A percentile compares a stretch with the other conserved stretches of the same genome.
phyloP scores from a whole-genome alignment of 208 protist species.

The Trypanosoma mega region DNA sequence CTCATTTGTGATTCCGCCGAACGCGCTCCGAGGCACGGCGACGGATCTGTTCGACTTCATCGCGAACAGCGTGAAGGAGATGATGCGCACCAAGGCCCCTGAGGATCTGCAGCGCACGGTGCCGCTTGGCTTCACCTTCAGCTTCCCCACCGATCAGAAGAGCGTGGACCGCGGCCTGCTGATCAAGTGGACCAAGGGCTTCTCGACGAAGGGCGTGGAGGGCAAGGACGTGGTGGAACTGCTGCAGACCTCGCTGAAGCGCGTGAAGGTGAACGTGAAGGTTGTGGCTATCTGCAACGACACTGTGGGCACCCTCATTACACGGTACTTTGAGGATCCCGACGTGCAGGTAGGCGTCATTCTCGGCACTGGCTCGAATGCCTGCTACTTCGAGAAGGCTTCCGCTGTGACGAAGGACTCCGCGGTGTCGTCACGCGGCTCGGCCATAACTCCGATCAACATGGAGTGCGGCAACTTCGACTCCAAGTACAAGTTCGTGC shows the following conservation, averaged over 20 bases:
- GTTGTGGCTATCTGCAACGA: slow-evolving; percentile 92
- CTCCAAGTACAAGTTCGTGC: slow-evolving; percentile 66
- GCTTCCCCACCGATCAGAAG: slow-evolving; percentile 88
- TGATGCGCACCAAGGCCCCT: slow-evolving; percentile 51
- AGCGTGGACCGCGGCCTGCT: slow-evolving; percentile 70
- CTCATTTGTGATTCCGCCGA: slow-evolving; percentile 65
- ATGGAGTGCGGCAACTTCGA: slow-evolving; percentile 93
- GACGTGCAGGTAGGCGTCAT: slow-evolving; percentile 81
- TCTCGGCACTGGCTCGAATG: slow-evolving; percentile 90
- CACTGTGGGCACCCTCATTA: slow-evolving; percentile 89
- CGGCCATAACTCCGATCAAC: slow-evolving; percentile 72
- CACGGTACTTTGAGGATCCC: slow-evolving; percentile 67
- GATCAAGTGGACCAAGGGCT: slow-evolving; percentile 93
- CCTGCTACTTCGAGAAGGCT: slow-evolving; percentile 87
- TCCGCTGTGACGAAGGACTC: slow-evolving; percentile 74
- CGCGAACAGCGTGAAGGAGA: slow-evolving; percentile 66
- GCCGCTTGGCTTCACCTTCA: slow-evolving; percentile 92
- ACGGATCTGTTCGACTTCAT: slow-evolving; percentile 89
- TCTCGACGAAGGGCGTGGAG: slow-evolving; percentile 81
- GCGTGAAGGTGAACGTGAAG: slow-evolving; percentile 62
- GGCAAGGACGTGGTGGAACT: slow-evolving; percentile 88
- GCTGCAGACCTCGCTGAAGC: slow-evolving; percentile 67
- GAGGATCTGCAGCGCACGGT: slow-evolving; percentile 61
- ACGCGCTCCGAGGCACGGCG: slow-evolving; percentile 42
- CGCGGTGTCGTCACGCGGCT: slow-evolving; percentile 42